Conservation (phyloP, 2,329 filamentous ascomycete genomes). For the Dactylellina parvicollis region DNA sequence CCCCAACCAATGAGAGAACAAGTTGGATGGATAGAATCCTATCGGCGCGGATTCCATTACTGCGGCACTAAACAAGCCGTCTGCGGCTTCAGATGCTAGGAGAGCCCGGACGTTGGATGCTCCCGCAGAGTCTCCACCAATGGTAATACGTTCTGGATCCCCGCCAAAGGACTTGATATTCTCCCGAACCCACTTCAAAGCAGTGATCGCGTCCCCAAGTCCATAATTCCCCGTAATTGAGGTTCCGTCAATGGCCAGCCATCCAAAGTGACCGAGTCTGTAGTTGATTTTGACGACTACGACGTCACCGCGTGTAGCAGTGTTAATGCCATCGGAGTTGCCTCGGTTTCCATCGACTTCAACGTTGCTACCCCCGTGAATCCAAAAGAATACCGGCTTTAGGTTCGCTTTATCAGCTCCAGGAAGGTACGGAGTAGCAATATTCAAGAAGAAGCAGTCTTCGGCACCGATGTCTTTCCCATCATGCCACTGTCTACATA, state of each 20-base stretch:
- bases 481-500: constrained; percentile 61
- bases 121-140: constrained; percentile 57
- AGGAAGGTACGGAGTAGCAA: constrained; percentile 59
- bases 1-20: constrained; percentile 15
- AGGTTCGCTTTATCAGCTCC: not conserved
- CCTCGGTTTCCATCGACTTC: constrained; percentile 60
- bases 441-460: constrained; percentile 66
- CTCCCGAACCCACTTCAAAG: constrained; percentile 55
- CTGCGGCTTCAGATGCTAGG: constrained; percentile 31
- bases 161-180: constrained; percentile 56
- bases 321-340: constrained; percentile 56
- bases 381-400: constrained; percentile 42
- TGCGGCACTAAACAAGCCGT: not conserved
- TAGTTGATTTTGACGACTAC: constrained; percentile 61
- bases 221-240: constrained; percentile 70
- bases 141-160: constrained; percentile 55
- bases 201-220: constrained; percentile 74
- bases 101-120: constrained; percentile 43
- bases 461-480: constrained; percentile 60
- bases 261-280: constrained; percentile 36
- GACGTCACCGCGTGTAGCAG: constrained; percentile 20
- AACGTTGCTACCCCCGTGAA: constrained; percentile 25
- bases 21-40: constrained; percentile 16
- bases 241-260: constrained; percentile 27
- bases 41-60: constrained; percentile 34